phyloP scores from a whole-genome alignment of 108 stramenopile genomes.

The Fistulifera solaris region DNA sequence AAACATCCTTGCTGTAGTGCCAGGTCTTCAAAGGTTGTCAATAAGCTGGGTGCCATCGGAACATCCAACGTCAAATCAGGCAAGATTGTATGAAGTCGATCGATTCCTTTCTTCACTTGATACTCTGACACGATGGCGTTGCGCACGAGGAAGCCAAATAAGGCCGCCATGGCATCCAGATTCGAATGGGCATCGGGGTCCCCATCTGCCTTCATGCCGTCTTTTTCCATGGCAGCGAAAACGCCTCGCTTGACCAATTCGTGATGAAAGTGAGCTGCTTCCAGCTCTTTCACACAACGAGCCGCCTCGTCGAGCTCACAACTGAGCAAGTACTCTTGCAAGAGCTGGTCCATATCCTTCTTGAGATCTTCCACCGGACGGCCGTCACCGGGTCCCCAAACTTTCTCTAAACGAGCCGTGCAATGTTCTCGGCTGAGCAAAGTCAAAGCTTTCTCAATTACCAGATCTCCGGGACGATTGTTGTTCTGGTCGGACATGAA shows the following conservation, averaged over 20 bases:
- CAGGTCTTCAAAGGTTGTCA: conserved; percentile 66
- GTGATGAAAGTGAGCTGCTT: conserved; percentile 86
- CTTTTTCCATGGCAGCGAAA: conserved; percentile 76
- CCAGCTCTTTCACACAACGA: conserved; percentile 82
- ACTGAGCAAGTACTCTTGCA: conserved; percentile 85
- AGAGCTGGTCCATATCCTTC: conserved; percentile 81
- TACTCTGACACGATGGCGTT: conserved; percentile 76
- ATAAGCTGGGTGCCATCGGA: conserved; percentile 49
- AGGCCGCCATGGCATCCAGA: conserved; percentile 81
- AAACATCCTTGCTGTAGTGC: conserved; percentile 36
- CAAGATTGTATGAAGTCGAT: conserved; percentile 54
- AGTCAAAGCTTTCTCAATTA: conserved; percentile 81
- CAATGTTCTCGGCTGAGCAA: conserved; percentile 85
- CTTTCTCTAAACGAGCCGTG: conserved; percentile 80
- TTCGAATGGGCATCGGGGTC: conserved; percentile 19
- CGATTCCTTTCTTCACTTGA: conserved; percentile 73
- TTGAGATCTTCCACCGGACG: conserved; percentile 92
- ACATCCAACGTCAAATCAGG: conserved; percentile 69
- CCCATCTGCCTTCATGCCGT: conserved; percentile 9
- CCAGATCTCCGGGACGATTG: conserved; percentile 60
- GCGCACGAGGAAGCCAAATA: conserved; percentile 52
- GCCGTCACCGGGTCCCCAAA: conserved; percentile 96
- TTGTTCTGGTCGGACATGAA: conserved; percentile 88
- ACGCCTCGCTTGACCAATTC: conserved; percentile 96
- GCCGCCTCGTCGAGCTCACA: conserved; percentile 90